Conservation (phyloP, 495 filamentous ascomycete genomes). For the Lasiosphaeriaceae sp. region DNA sequence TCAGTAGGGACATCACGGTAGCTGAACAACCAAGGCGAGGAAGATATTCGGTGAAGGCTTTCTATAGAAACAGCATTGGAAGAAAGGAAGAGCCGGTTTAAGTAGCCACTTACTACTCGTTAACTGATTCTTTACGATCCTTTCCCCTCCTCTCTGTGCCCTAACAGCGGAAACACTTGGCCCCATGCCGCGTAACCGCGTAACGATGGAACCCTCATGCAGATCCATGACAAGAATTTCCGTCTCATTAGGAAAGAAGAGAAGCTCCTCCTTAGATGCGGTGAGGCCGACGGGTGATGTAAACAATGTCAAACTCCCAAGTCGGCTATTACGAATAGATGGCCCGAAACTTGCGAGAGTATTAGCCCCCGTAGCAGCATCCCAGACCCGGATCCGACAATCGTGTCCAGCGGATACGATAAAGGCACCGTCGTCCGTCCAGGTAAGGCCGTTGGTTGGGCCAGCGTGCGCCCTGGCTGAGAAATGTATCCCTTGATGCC, state of each 20-base stretch:
- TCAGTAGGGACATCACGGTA: background rate
- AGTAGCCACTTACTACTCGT: constrained; percentile 48
- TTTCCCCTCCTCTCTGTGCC: constrained; percentile 29
- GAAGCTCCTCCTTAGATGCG: constrained; percentile 51
- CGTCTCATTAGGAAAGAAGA: constrained; percentile 73
- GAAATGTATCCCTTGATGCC: constrained; percentile 38
- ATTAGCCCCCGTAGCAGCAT: constrained; percentile 72
- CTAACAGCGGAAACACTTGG: constrained; percentile 42
- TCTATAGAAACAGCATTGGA: background rate
- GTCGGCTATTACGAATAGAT: constrained; percentile 63
- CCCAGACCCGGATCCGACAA: constrained; percentile 77
- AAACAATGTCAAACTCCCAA: constrained; percentile 60
- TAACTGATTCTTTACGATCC: constrained; percentile 53
- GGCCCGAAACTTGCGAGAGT: constrained; percentile 81
- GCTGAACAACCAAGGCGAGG: background rate
- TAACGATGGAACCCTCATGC: constrained; percentile 67
- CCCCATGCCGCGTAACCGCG: constrained; percentile 61
- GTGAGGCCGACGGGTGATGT: constrained; percentile 52
- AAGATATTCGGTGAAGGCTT: too few relatives aligned
- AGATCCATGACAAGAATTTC: constrained; percentile 76
- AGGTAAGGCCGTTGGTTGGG: constrained; percentile 76
- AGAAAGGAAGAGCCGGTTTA: too few relatives aligned
- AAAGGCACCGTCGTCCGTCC: constrained; percentile 71
- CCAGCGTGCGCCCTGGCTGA: constrained; percentile 67
- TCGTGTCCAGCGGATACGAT: constrained; percentile 80